Base-by-base conservation (phyloP, 2,329 filamentous ascomycete genomes). In the Aspergillus uvarum region DNA sequence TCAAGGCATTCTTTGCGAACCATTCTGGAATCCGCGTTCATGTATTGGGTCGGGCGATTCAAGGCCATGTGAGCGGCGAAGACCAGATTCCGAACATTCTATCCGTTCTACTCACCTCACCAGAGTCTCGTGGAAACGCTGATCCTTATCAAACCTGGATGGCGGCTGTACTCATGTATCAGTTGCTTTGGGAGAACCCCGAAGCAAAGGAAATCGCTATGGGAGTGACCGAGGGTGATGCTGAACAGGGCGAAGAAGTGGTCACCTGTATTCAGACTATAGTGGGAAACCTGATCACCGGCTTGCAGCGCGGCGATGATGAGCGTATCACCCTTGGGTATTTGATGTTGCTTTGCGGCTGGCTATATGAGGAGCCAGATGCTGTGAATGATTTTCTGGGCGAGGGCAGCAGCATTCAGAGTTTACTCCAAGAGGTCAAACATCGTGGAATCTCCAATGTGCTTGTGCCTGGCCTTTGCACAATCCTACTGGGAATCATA, bases 101-200 rank as follows among this genome's bases (percentile, higher is more conserved):
- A 61, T 92, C 89, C 11, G 92, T 92, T 4, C 79, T 99, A 22
- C 81, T 98, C 47, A 85, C 86, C 29, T 86, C 89, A 3, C 81
- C 86, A 2, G 82, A 86, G 48, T 82, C 82, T 19, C 81, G 85
- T 48, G 79, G 83, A n/a, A 82, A 85, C 19, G 82, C 82, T 42
- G 95, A 99, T 71, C 91, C 93, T 0, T 96, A 96, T 73, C 87
- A 91, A 50, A 84, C 87, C 61, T 97, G 94, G 90, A 94, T 98
- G 74, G 93, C 95, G 4, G 88, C 91, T 49, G 88, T 93, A 26
- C 85, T 98, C 56, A 84, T 95, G 63, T 89, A 96, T 67, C 93
- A 98, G 69, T 81, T 99, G 11, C 77, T 98, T 19, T 89, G 88
- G 63, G 91, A 96, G 61, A 89, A 95, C 66, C 79, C 85, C 3